Base-by-base conservation (phyloP, 2,329 filamentous ascomycete genomes). In the Escovopsis sp. region DNA sequence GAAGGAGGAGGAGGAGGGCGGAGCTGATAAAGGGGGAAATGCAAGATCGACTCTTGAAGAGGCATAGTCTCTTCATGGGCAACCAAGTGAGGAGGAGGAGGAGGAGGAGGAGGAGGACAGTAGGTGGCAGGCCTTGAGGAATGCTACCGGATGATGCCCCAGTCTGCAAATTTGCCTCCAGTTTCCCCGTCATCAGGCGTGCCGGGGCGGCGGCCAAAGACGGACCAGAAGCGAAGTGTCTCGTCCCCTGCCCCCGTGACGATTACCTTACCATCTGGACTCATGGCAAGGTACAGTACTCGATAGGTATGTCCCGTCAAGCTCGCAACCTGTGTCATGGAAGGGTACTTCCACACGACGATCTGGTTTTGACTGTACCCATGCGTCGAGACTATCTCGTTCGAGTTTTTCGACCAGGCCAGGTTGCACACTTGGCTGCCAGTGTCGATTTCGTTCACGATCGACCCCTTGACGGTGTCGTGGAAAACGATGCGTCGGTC, bases 371-470 rank as follows among this genome's bases (percentile, higher is more conserved):
- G 90, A 46, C 80, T 88, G 62, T 94, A 98, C 6, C 90, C 90
- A 52, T 98, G 90, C 1, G 90, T 98, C 34, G 81, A 88, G 36
- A 98, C 88, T 39, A 98, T 86, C 57, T 98, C 90, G 54, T 94
- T 94, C 7, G 85, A 94, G 56, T 94, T 94, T 52, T 92, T 93
- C 14, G 81, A 90, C 87, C 92, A 98, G 4, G 87, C 83, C 30
- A 98, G 67, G 52, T 98, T 98, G 62, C 90, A 98, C n/a, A 98
- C 90, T 57, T 98, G 90, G 49, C 85, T 94, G 34, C 90, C 90
- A 0, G 90, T 98, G 52, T 98, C 90, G 41, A 96, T 76, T 54
- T 93, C 87, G 53, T 85, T 88, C 51, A 85, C 74, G 35, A 79
- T 65, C 1, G 73, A 70, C 4, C 85, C 86, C n/a, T 81, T 81